Evolutionary conservation across 2,329 filamentous ascomycete genomes (phyloP).

Genomic region (Penicillium sp.): DNA sequence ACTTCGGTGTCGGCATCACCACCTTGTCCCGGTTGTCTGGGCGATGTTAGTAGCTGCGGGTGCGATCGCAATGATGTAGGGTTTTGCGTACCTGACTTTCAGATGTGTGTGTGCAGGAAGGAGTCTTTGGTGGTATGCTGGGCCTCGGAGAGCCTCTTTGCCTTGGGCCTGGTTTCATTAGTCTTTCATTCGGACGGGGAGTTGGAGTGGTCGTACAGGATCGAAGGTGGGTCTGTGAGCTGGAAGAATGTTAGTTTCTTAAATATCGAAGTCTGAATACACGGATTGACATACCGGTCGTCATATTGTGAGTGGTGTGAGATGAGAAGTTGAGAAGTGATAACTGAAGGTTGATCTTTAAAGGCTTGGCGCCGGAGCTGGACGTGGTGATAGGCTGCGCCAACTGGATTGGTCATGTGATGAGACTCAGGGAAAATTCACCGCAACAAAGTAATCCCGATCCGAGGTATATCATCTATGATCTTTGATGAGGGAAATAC

Average conservation of each 20-base stretch:
- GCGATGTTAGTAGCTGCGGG: conserved; percentile 16
- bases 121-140: conserved; percentile 93
- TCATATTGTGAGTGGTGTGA: conserved; percentile 2
- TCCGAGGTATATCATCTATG: not conserved
- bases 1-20: conserved; percentile 68
- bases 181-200: conserved; percentile 23
- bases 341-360: not conserved
- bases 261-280: not conserved
- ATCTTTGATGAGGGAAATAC: too few relatives aligned
- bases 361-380: not conserved
- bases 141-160: conserved; percentile 90
- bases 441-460: not conserved
- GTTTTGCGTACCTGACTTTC: conserved; percentile 68
- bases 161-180: conserved; percentile 67
- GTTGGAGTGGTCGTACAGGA: conserved; percentile 59
- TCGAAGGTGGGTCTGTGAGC: conserved; percentile 91
- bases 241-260: conserved; percentile 37
- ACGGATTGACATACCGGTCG: conserved; percentile 7
- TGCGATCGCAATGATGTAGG: not conserved
- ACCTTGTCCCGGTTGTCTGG: conserved; percentile 81
- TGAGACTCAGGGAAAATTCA: not conserved
- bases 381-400: not conserved
- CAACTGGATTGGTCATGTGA: not conserved
- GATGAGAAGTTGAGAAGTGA: not conserved
- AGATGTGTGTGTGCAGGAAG: conserved; percentile 91